Conservation (phyloP, 2,329 filamentous ascomycete genomes). For the Dactylella cylindrospora region DNA sequence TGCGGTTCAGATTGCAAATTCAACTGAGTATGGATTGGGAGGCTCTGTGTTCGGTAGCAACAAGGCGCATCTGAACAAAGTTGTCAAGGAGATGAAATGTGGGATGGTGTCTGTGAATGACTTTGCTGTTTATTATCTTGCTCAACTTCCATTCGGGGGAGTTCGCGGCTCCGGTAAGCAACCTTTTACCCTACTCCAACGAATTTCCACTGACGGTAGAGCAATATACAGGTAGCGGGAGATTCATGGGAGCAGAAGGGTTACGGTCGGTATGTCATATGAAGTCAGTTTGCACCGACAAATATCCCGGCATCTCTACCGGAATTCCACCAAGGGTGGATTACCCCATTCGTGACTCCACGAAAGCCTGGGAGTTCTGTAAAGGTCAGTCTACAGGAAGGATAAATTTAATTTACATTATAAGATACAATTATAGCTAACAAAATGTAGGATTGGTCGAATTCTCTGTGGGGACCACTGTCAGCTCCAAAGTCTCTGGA, state of each 20-base stretch:
- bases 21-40: slow-evolving; percentile 80
- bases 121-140: slow-evolving; percentile 89
- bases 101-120: slow-evolving; percentile 97
- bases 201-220: neutral
- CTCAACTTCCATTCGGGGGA: slow-evolving; percentile 91
- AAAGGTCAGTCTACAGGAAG: slow-evolving; percentile 52
- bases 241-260: slow-evolving; percentile 89
- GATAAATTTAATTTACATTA: no score
- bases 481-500: slow-evolving; percentile 27
- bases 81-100: slow-evolving; percentile 70
- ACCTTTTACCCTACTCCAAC: neutral
- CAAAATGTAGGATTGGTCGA: slow-evolving; percentile 29
- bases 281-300: slow-evolving; percentile 83
- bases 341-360: slow-evolving; percentile 73
- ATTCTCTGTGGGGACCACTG: slow-evolving; percentile 28
- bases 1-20: slow-evolving; percentile 78
- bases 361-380: slow-evolving; percentile 66
- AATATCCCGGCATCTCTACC: slow-evolving; percentile 65
- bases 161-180: slow-evolving; percentile 70
- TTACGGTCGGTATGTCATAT: slow-evolving; percentile 79
- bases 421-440: no score
- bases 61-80: slow-evolving; percentile 62
- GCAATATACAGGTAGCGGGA: slow-evolving; percentile 63
- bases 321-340: slow-evolving; percentile 76
- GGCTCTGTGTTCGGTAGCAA: slow-evolving; percentile 81